Evolutionary conservation across 495 filamentous ascomycete genomes (phyloP).

Genomic region (Pseudomonodictys pantanalensis): DNA sequence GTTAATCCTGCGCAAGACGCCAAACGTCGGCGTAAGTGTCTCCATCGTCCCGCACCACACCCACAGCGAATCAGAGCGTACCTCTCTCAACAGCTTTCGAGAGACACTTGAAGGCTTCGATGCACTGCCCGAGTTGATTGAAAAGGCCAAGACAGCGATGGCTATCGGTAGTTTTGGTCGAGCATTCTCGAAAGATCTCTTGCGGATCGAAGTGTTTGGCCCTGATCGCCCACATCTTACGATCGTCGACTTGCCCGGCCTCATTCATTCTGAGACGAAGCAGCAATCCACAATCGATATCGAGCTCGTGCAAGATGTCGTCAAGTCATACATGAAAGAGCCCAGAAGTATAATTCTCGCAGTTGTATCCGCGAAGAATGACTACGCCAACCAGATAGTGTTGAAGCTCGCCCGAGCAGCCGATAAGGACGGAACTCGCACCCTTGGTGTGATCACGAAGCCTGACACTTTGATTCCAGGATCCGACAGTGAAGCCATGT

Average conservation of each 20-base stretch:
- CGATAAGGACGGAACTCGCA: conserved; percentile 33
- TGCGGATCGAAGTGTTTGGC: conserved; percentile 20
- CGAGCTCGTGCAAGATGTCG: conserved; percentile 23
- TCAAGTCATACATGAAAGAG: conserved; percentile 31
- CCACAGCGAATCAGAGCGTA: conserved; percentile 31
- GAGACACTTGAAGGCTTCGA: conserved; percentile 8
- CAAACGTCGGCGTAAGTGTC: conserved; percentile 9
- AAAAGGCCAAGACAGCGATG: conserved; percentile 34
- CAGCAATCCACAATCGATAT: conserved; percentile 32
- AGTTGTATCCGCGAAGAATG: conserved; percentile 37
- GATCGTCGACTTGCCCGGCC: conserved; percentile 20
- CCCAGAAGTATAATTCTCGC: conserved; percentile 36
- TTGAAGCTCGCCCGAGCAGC: conserved; percentile 23
- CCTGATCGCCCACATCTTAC: conserved; percentile 20
- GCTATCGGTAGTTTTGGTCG: conserved; percentile 7
- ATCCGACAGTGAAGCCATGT: conserved; percentile 31
- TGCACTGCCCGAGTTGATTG: conserved; percentile 21
- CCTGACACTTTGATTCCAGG: conserved; percentile 33
- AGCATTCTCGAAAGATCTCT: conserved; percentile 12
- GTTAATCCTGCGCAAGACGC: conserved; percentile 47
- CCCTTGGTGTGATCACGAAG: conserved; percentile 41
- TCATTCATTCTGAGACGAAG: conserved; percentile 18
- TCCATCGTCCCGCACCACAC: conserved; percentile 29
- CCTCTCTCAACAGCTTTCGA: conserved; percentile 11
- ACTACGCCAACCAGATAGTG: conserved; percentile 36